phyloP scores from a whole-genome alignment of 371 early-diverging fungal species.

The Mucor saturninus region DNA sequence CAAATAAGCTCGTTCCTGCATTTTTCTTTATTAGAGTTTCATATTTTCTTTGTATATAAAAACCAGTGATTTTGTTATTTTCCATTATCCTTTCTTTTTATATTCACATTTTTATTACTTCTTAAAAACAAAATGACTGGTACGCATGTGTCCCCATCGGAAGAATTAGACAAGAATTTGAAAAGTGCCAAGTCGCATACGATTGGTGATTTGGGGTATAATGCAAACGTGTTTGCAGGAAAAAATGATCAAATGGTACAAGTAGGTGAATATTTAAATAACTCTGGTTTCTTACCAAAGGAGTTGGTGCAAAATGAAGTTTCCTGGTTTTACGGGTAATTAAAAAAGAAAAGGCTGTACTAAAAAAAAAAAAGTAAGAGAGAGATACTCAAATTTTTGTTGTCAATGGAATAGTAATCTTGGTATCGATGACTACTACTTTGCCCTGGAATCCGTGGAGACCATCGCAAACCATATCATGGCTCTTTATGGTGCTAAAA shows the following conservation, averaged over 20 bases:
- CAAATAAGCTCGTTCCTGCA: background rate
- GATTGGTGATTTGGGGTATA: constrained; percentile 69
- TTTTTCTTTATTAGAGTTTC: background rate
- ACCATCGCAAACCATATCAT: constrained; percentile 95
- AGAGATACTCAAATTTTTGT: background rate
- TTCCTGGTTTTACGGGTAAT: constrained; percentile 93
- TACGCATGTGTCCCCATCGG: background rate
- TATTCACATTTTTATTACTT: background rate
- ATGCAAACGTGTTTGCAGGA: constrained; percentile 80
- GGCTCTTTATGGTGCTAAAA: constrained; percentile 94
- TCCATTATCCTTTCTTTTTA: background rate
- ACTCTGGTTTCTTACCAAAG: constrained; percentile 90
- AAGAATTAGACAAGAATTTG: background rate
- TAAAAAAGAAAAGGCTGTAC: background rate
- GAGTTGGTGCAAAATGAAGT: constrained; percentile 91
- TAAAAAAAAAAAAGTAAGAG: too few relatives aligned
- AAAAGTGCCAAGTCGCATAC: constrained; percentile 12
- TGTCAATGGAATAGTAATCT: constrained; percentile 68
- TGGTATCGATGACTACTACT: constrained; percentile 98
- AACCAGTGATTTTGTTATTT: background rate
- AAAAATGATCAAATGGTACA: constrained; percentile 91
- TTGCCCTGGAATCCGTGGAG: constrained; percentile 87
- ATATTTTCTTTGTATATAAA: background rate
- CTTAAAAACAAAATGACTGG: background rate
- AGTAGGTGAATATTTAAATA: constrained; percentile 81